Evolutionary conservation across 306 rosid species (phyloP), one percentile per base, ranked within the genome.

Genomic region (Ziziphus jujuba): DNA sequence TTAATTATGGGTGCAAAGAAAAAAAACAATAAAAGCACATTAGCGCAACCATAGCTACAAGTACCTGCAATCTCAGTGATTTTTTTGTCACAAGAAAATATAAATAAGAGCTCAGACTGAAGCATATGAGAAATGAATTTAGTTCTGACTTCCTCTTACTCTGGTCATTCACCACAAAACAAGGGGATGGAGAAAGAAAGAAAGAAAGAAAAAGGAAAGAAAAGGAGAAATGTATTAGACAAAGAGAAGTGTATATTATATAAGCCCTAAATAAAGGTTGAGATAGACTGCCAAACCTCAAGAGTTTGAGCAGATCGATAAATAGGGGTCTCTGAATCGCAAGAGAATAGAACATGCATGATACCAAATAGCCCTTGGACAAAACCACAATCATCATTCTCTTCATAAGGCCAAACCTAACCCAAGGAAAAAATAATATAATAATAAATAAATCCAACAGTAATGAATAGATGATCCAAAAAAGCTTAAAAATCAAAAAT

Each of bases 401-500:
- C 89, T 79, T 93, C 98, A 60, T 90, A 93, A 8, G 98, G 91
- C 98, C 98, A 93, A 76, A 93, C 93, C 98, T 93, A 66, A 68
- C 38, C 50, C 48, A 55, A 50, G 43, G 33, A 5, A 34, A 47
- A 43, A 33, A 23, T n/a, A n/a, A n/a, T n/a, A n/a, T n/a, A n/a
- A n/a, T n/a, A n/a, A n/a, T n/a, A n/a, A n/a, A n/a, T n/a, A n/a
- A n/a, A n/a, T n/a, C n/a, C 3, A 35, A n/a, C 25, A 9, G 15
- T 6, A 17, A 36, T 16, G 14, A 22, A 23, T 21, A 0, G 16
- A 9, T 31, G 48, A 15, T 40, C 36, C 61, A 8, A 50, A 21
- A 56, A 70, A 73, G 34, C 9, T 36, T 35, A 10, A 22, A 15
- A 7, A 15, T 7, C n/a, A 36, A 59, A n/a, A n/a, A n/a, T 47